Evolutionary conservation across 169 alveolate species (phyloP).

Genomic region (Plasmodium sp.): DNA sequence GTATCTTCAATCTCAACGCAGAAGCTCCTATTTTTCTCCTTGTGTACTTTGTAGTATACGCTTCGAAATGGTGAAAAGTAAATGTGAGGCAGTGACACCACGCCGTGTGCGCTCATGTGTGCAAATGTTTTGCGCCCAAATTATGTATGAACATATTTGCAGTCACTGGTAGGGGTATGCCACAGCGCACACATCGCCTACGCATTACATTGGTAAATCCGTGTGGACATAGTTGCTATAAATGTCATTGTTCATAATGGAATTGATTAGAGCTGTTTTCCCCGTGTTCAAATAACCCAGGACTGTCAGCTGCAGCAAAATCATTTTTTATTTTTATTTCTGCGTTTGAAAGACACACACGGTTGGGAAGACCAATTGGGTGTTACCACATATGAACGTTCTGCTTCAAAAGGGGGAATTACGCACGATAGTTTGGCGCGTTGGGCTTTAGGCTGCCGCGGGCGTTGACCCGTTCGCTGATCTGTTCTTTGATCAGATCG

Average conservation of each 20-base stretch:
- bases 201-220: slow-evolving; percentile 46
- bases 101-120: not conserved
- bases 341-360: not conserved
- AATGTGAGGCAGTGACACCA: not conserved
- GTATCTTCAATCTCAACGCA: slow-evolving; percentile 74
- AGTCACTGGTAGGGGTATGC: not conserved
- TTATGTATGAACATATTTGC: not conserved
- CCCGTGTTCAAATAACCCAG: slow-evolving; percentile 66
- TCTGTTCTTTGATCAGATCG: not conserved
- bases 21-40: slow-evolving; percentile 30
- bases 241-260: slow-evolving; percentile 62
- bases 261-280: slow-evolving; percentile 57
- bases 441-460: not conserved
- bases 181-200: not conserved
- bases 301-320: slow-evolving; percentile 61
- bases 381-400: not conserved
- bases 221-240: slow-evolving; percentile 36
- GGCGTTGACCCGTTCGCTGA: not conserved
- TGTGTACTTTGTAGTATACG: slow-evolving; percentile 57
- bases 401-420: not conserved
- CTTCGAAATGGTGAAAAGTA: slow-evolving; percentile 13
- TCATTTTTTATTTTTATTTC: slow-evolving; percentile 50
- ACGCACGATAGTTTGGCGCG: not conserved
- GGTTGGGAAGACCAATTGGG: not conserved
- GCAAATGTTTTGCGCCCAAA: not conserved